Percentiles rank a stretch among this genome's conserved stretches.
Conservation (phyloP, 1,284 basidiomycete species). For the Thelephora terrestris region DNA sequence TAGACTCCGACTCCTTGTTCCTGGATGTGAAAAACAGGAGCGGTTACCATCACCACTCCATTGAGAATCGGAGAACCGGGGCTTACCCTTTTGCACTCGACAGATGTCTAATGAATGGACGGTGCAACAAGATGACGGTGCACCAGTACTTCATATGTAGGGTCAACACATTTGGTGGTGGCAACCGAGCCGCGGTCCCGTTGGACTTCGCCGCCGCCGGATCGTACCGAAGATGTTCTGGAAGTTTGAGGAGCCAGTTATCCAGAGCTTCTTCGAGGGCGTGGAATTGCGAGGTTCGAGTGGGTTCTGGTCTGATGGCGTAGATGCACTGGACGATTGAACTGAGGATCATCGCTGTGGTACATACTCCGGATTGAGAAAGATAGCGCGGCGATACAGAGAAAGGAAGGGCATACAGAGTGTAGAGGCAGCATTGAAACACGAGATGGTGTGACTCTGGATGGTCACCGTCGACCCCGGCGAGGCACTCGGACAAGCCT, state of each 20-base stretch:
- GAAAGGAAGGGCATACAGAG: conserved; percentile 41
- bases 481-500: conserved; percentile 25
- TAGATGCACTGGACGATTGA: conserved; percentile 69
- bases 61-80: not conserved
- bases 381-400: not conserved
- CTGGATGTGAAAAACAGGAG: conserved; percentile 7
- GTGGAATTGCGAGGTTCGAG: conserved; percentile 47
- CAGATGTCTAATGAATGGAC: conserved; percentile 45
- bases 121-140: conserved; percentile 65
- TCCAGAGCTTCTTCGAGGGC: conserved; percentile 60
- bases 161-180: conserved; percentile 58
- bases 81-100: not conserved
- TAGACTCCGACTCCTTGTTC: conserved; percentile 38
- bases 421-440: conserved; percentile 67
- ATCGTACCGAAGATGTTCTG: conserved; percentile 58
- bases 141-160: conserved; percentile 87
- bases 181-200: conserved; percentile 21
- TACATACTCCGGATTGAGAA: not conserved
- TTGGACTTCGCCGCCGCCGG: conserved; percentile 30
- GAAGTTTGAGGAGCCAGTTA: conserved; percentile 71
- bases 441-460: conserved; percentile 52
- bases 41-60: not conserved
- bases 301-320: conserved; percentile 47
- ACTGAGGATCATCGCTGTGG: conserved; percentile 49
- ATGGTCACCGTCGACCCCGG: conserved; percentile 22